Evolutionary conservation across 106 monocot genomes (phyloP).

Genomic region (Dendrobium chrysotoxum): DNA sequence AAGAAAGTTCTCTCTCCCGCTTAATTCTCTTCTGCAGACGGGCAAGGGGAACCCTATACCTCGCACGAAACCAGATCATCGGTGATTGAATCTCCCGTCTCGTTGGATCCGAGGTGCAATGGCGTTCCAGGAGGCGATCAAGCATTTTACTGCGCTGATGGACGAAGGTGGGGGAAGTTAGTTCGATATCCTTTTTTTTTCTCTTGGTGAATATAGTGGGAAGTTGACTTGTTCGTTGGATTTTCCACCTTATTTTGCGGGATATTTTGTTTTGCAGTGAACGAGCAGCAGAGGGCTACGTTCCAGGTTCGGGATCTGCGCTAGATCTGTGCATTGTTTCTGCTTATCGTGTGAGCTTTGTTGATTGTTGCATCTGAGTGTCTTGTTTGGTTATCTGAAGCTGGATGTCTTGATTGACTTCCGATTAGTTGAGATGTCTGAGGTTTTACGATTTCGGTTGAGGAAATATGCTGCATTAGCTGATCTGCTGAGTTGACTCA

Average conservation of each 20-base stretch:
- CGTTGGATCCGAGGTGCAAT: conserved; percentile 12
- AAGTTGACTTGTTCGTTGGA: not conserved
- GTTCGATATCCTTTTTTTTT: not conserved
- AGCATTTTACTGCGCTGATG: conserved; percentile 31
- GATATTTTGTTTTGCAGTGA: conserved; percentile 23
- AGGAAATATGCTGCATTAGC: not conserved
- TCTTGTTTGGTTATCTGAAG: not conserved
- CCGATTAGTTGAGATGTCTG: not conserved
- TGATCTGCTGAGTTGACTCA: not conserved
- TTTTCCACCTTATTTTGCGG: not conserved
- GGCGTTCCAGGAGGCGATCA: conserved; percentile 31
- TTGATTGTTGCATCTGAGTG: not conserved
- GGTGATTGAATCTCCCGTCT: too few species aligned
- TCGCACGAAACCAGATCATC: not conserved
- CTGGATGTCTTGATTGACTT: not conserved
- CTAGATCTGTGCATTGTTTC: conserved; percentile 12
- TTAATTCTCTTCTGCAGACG: not conserved
- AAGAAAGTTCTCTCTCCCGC: not conserved
- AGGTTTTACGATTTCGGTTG: not conserved
- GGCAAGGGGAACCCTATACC: not conserved
- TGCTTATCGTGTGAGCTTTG: not conserved
- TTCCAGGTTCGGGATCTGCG: conserved; percentile 39
- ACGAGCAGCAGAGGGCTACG: conserved; percentile 29
- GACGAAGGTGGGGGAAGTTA: conserved; percentile 23
- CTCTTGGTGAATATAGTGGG: not conserved